Evolutionary conservation across 2,329 filamentous ascomycete species (phyloP).

Genomic region (Acarospora socialis): DNA sequence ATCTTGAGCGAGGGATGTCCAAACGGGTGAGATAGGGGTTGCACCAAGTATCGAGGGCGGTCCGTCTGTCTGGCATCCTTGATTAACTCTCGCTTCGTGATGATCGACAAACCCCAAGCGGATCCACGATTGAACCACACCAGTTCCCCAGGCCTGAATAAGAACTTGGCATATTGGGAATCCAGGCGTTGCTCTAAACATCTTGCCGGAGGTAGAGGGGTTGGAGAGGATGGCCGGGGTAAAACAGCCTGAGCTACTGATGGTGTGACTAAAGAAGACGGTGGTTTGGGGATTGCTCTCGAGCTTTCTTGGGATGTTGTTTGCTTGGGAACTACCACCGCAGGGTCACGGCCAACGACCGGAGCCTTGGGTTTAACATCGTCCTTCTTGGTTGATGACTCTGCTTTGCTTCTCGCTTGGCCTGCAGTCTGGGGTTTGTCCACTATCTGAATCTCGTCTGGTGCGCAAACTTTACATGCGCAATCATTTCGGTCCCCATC

Average conservation of each 20-base stretch:
- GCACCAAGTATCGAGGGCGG: slow-evolving; percentile 28
- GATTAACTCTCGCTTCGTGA: slow-evolving; percentile 31
- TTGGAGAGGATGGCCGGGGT: slow-evolving; percentile 23
- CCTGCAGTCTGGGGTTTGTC: slow-evolving; percentile 25
- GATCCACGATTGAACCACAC: slow-evolving; percentile 40
- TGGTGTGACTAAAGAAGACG: not conserved
- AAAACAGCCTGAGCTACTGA: slow-evolving; percentile 14
- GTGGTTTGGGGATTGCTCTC: slow-evolving; percentile 10
- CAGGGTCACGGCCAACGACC: slow-evolving; percentile 4
- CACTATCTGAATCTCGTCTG: slow-evolving; percentile 28
- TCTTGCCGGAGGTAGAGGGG: slow-evolving; percentile 21
- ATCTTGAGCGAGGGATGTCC: slow-evolving; percentile 26
- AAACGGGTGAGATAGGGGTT: slow-evolving; percentile 35
- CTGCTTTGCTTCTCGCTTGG: slow-evolving; percentile 11
- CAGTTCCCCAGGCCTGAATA: slow-evolving; percentile 41
- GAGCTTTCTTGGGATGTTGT: slow-evolving; percentile 19
- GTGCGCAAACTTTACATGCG: slow-evolving; percentile 42
- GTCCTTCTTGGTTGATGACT: slow-evolving; percentile 15
- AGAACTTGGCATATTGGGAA: slow-evolving; percentile 31
- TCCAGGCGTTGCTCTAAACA: slow-evolving; percentile 37
- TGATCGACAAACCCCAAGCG: slow-evolving; percentile 41
- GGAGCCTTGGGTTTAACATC: slow-evolving; percentile 1
- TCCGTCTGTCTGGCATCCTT: slow-evolving; percentile 15
- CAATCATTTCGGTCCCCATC: slow-evolving; percentile 40
- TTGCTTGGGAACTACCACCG: slow-evolving; percentile 10